Evolutionary conservation across 2,329 filamentous ascomycete genomes (phyloP).

Genomic region (Chaetomium globosum): DNA sequence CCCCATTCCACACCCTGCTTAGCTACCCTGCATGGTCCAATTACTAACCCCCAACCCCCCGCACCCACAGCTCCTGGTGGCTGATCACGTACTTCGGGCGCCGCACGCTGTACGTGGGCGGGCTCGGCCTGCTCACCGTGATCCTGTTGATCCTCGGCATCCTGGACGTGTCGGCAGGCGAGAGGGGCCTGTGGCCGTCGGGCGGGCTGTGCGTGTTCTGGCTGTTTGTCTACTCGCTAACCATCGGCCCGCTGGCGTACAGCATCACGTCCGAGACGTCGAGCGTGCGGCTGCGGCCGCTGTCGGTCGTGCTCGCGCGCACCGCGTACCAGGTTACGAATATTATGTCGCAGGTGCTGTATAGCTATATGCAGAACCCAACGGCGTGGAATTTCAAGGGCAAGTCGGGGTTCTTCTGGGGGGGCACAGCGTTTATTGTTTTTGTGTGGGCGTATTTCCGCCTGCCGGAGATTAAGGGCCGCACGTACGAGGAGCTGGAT

Average conservation of each 20-base stretch:
- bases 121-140: conserved; percentile 44
- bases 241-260: conserved; percentile 50
- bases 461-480: conserved; percentile 50
- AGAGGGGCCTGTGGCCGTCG: conserved; percentile 45
- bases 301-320: conserved; percentile 51
- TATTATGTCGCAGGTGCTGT: conserved; percentile 46
- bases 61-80: conserved; percentile 44
- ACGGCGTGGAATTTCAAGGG: conserved; percentile 47
- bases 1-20: too few relatives aligned
- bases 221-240: conserved; percentile 49
- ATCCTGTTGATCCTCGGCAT: conserved; percentile 51
- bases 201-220: conserved; percentile 49
- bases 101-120: conserved; percentile 48
- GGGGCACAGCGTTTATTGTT: conserved; percentile 43
- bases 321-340: conserved; percentile 48
- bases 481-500: conserved; percentile 52
- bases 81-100: conserved; percentile 49
- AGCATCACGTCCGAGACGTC: conserved; percentile 50
- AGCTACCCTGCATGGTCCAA: too few relatives aligned
- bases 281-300: conserved; percentile 51
- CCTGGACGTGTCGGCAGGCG: conserved; percentile 45
- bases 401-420: conserved; percentile 52
- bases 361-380: conserved; percentile 46
- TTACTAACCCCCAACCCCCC: conserved; percentile 6
- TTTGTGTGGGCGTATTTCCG: conserved; percentile 49